Evolutionary conservation across 2,329 filamentous ascomycete genomes (phyloP).

Genomic region (Exophiala viscosa): DNA sequence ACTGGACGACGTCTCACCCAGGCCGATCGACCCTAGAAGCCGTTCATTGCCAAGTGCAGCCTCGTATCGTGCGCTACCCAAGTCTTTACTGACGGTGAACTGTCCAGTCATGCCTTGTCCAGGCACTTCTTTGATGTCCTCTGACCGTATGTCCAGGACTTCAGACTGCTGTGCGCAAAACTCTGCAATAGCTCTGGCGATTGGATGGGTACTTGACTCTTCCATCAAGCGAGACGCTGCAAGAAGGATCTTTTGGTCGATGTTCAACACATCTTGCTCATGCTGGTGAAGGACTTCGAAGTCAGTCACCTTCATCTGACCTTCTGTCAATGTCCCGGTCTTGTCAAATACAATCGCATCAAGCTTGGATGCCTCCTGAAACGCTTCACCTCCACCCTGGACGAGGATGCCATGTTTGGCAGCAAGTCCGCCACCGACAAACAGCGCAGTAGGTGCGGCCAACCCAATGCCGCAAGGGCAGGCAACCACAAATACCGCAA

Average conservation of each 20-base stretch:
- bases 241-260: slow-evolving; percentile 39
- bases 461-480: slow-evolving; percentile 81
- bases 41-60: slow-evolving; percentile 58
- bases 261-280: neutral
- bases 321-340: slow-evolving; percentile 75
- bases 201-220: slow-evolving; percentile 57
- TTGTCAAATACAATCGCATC: slow-evolving; percentile 85
- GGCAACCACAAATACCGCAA: slow-evolving; percentile 81
- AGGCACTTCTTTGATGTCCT: slow-evolving; percentile 51
- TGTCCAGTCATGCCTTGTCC: slow-evolving; percentile 56
- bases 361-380: slow-evolving; percentile 75
- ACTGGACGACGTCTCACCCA: neutral
- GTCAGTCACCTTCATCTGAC: slow-evolving; percentile 55
- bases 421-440: slow-evolving; percentile 75
- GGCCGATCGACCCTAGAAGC: slow-evolving; percentile 38
- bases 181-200: slow-evolving; percentile 52
- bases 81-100: slow-evolving; percentile 38
- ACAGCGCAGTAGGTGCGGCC: slow-evolving; percentile 82
- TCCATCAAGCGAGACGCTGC: slow-evolving; percentile 51
- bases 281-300: slow-evolving; percentile 39
- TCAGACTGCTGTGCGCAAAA: slow-evolving; percentile 42
- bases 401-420: slow-evolving; percentile 76
- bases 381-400: slow-evolving; percentile 79
- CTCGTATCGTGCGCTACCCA: slow-evolving; percentile 35
- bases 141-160: slow-evolving; percentile 29